Evolutionary conservation across 2,329 filamentous ascomycete genomes (phyloP).

Genomic region (Calonectria fujianensis): DNA sequence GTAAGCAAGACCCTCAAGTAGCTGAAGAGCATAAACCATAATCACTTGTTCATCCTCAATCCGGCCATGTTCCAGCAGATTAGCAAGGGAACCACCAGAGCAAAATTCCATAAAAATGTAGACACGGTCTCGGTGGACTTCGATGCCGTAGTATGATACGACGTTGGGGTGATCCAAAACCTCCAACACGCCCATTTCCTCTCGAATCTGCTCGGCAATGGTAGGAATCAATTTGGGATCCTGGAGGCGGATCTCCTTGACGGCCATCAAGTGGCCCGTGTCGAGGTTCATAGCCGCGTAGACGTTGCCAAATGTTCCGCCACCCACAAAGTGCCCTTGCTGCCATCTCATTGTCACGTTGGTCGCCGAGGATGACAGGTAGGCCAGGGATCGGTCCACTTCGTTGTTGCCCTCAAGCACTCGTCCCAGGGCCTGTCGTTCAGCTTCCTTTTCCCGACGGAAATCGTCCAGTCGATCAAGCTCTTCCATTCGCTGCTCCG

Average conservation of each 20-base stretch:
- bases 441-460: conserved; percentile 86
- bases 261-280: conserved; percentile 96
- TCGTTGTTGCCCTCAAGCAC: conserved; percentile 97
- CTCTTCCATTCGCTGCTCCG: conserved; percentile 83
- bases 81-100: conserved; percentile 93
- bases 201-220: conserved; percentile 93
- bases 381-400: conserved; percentile 94
- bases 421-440: conserved; percentile 90
- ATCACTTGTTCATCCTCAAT: conserved; percentile 99
- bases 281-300: conserved; percentile 98
- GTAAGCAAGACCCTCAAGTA: conserved; percentile 95
- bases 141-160: conserved; percentile 97
- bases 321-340: conserved; percentile 98
- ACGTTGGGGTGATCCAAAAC: conserved; percentile 98
- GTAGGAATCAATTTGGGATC: conserved; percentile 97
- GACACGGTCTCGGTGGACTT: conserved; percentile 98
- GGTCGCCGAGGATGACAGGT: conserved; percentile 93
- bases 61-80: conserved; percentile 92
- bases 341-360: conserved; percentile 98
- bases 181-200: conserved; percentile 97
- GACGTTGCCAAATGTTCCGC: conserved; percentile 97
- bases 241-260: conserved; percentile 98
- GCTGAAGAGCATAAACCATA: conserved; percentile 95
- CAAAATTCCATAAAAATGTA: conserved; percentile 99
- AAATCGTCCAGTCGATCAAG: conserved; percentile 85